Conservation (phyloP, 2,329 filamentous ascomycete genomes). For the Clonostachys byssicola region DNA sequence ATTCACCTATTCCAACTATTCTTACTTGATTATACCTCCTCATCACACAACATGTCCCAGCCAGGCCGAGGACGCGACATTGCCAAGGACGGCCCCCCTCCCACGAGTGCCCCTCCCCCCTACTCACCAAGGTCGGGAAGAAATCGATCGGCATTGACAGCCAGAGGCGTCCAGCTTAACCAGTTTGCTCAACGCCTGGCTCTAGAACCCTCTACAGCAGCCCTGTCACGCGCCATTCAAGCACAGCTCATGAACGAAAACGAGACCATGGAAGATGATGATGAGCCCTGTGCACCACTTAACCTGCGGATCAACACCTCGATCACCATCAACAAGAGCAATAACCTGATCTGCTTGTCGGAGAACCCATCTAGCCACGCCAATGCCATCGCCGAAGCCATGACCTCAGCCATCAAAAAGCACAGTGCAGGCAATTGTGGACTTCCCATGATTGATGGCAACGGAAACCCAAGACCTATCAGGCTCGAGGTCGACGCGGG, state of each 20-base stretch:
- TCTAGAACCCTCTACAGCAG: too few relatives aligned
- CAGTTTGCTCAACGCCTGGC: not conserved
- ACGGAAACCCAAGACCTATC: conserved; percentile 34
- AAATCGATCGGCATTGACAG: not conserved
- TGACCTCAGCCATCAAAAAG: conserved; percentile 38
- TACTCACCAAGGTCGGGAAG: not conserved
- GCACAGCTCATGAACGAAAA: too few relatives aligned
- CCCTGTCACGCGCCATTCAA: too few relatives aligned
- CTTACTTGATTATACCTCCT: not conserved
- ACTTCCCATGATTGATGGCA: conserved; percentile 40
- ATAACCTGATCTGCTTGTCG: conserved; percentile 42
- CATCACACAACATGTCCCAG: not conserved
- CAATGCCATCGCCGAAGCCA: conserved; percentile 33
- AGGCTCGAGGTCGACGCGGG: conserved; percentile 39
- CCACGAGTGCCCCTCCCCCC: not conserved
- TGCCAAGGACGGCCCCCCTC: too few relatives aligned
- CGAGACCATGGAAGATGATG: not conserved
- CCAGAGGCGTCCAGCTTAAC: not conserved
- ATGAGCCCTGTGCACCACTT: conserved; percentile 26
- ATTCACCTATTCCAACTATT: too few relatives aligned
- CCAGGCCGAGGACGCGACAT: not conserved
- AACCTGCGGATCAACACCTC: conserved; percentile 42
- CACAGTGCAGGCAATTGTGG: conserved; percentile 30
- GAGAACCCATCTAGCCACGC: conserved; percentile 32
- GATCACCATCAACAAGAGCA: conserved; percentile 36